These are phyloP conservation scores for Penicillium egyptiacum DNA, from an alignment of 495 filamentous ascomycete species.

Conservation along the genomic window DNA sequence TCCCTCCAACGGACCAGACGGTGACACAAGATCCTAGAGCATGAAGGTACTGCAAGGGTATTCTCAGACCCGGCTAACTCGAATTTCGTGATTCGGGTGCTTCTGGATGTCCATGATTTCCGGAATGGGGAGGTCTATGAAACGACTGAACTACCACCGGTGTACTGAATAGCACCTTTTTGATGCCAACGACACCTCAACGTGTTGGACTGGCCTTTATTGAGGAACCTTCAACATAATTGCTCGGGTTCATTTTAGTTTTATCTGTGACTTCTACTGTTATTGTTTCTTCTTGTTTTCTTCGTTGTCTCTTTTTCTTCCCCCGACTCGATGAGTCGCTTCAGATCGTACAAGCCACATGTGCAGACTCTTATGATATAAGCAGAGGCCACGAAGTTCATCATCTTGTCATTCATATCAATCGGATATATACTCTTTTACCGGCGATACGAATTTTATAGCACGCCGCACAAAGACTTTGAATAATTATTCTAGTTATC, in stretches of 20 bases:
- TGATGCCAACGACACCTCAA: background rate
- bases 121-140: background rate
- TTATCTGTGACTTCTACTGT: background rate
- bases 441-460: background rate
- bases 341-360: background rate
- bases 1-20: background rate
- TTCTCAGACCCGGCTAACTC: background rate
- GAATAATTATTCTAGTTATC: background rate
- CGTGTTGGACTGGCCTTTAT: background rate
- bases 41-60: conserved; percentile 1
- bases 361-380: background rate
- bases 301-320: background rate
- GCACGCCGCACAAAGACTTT: too few species aligned
- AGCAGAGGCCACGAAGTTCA: background rate
- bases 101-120: background rate
- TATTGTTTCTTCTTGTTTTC: background rate
- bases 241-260: background rate
- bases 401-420: background rate
- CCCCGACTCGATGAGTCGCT: background rate
- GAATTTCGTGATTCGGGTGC: background rate
- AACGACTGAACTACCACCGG: background rate
- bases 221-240: background rate
- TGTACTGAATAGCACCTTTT: background rate
- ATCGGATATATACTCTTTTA: background rate
- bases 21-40: background rate